Conservation (phyloP, 805 yeast species). For the Pichia deserticola region DNA sequence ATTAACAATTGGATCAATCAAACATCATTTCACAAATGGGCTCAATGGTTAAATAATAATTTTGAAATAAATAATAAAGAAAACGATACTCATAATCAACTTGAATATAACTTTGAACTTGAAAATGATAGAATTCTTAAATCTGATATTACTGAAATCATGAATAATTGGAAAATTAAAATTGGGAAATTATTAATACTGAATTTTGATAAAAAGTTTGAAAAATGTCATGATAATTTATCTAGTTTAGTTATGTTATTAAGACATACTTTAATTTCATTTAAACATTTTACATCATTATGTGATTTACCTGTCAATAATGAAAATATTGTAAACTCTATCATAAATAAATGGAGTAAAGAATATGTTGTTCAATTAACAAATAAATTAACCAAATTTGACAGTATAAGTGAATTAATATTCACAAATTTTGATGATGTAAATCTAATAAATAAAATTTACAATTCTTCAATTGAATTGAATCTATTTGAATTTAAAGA, state of each 20-base stretch:
- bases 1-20: slow-evolving; percentile 23
- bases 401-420: slow-evolving; percentile 15
- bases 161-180: slow-evolving; percentile 18
- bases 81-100: slow-evolving; percentile 16
- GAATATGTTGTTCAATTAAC: slow-evolving; percentile 12
- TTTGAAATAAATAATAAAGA: not conserved
- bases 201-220: slow-evolving; percentile 8
- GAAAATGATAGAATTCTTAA: slow-evolving; percentile 11
- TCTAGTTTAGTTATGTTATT: slow-evolving; percentile 14
- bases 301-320: slow-evolving; percentile 11
- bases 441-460: slow-evolving; percentile 3
- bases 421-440: slow-evolving; percentile 12
- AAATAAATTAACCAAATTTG: slow-evolving; percentile 14
- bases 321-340: slow-evolving; percentile 8
- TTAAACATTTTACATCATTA: slow-evolving; percentile 27
- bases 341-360: slow-evolving; percentile 17
- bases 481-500: slow-evolving; percentile 17
- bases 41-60: slow-evolving; percentile 20
- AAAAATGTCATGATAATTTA: slow-evolving; percentile 7
- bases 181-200: slow-evolving; percentile 15
- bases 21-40: slow-evolving; percentile 22
- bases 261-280: slow-evolving; percentile 18
- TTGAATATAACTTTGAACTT: slow-evolving; percentile 14
- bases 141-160: slow-evolving; percentile 2
- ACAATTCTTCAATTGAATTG: slow-evolving; percentile 13